Evolutionary conservation across 2,329 filamentous ascomycete species (phyloP).

Genomic region (Sordariomycetes sp.): DNA sequence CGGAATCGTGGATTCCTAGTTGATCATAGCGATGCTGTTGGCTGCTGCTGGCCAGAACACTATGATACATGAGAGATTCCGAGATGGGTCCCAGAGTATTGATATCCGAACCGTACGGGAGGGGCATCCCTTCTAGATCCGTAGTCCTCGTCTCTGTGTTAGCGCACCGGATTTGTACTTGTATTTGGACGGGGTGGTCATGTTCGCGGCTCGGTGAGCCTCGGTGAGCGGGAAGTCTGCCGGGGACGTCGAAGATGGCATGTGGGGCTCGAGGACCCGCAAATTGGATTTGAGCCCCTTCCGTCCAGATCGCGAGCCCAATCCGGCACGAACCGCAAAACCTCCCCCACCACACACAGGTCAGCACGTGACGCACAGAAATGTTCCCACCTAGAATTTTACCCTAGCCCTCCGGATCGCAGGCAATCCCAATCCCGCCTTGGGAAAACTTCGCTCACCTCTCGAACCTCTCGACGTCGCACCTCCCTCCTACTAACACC

Average conservation of each 20-base stretch:
- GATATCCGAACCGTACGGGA: too few species aligned
- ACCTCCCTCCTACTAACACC: constrained; percentile 4
- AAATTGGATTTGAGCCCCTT: too few species aligned
- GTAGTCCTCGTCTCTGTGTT: too few species aligned
- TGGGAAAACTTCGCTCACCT: constrained; percentile 2
- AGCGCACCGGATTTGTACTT: neutral
- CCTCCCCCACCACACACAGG: neutral
- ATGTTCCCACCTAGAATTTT: constrained; percentile 3
- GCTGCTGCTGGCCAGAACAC: neutral
- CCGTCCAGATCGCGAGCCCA: too few species aligned
- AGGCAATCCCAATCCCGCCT: constrained; percentile 1
- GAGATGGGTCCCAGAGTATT: neutral
- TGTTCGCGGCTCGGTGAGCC: neutral
- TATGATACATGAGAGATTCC: too few species aligned
- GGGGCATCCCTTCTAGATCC: too few species aligned
- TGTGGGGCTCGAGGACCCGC: too few species aligned
- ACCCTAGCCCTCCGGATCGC: constrained; percentile 1
- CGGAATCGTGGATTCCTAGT: neutral
- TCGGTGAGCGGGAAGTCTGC: neutral
- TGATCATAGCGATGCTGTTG: neutral
- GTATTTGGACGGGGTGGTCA: neutral
- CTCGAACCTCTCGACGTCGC: constrained; percentile 1
- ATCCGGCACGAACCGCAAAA: neutral
- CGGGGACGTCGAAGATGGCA: neutral
- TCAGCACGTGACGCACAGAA: constrained; percentile 6